Base-by-base conservation (phyloP, 2,329 filamentous ascomycete species). In the Teratosphaeria viscida region DNA sequence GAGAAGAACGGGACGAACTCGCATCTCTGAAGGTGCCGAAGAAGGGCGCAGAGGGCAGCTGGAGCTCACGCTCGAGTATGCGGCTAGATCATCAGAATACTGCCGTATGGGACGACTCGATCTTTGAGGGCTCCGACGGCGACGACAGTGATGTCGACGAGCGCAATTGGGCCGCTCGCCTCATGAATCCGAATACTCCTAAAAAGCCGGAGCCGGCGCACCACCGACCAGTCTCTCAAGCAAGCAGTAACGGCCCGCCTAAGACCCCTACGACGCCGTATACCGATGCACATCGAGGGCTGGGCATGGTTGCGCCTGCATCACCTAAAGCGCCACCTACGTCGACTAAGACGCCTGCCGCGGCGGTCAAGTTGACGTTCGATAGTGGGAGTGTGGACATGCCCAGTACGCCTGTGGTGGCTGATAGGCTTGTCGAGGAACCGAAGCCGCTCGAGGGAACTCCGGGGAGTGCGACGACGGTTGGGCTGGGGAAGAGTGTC, bases 91-190 rank as follows among this genome's bases (percentile, higher is more conserved):
- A 75, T 56, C 70, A 73, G 60, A 73, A 76, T 35, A 77, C 76
- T n/a, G 72, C 55, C n/a, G 67, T 73, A 2, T 81, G 78, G 79
- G 78, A 80, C 57, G 78, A 79, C 49, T 67, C 73, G 2, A 77
- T 78, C 58, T 78, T 80, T 57, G 78, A 79, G 47, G 75, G 72
- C 19, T 70, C 64, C 0, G 76, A 76, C n/a, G 76, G 72, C 10
- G 76, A 78, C 55, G 75, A 77, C 39, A 75, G 75, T 5, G 78
- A 80, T 43, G 76, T 70, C 5, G 67, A 72, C 35, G 70, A 72
- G 58, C 63, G 69, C 19, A 68, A 66, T 23, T 55, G 70, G 19
- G 66, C 71, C 12, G 62, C 65, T 27, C 61, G 64, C 37, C 59
- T 71, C 27, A 58, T 72, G 47, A 71, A 69, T 39, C 67, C 69